These are phyloP conservation scores for Firmiana major DNA, from an alignment of 345 rosid genomes.

Conservation along the genomic window DNA sequence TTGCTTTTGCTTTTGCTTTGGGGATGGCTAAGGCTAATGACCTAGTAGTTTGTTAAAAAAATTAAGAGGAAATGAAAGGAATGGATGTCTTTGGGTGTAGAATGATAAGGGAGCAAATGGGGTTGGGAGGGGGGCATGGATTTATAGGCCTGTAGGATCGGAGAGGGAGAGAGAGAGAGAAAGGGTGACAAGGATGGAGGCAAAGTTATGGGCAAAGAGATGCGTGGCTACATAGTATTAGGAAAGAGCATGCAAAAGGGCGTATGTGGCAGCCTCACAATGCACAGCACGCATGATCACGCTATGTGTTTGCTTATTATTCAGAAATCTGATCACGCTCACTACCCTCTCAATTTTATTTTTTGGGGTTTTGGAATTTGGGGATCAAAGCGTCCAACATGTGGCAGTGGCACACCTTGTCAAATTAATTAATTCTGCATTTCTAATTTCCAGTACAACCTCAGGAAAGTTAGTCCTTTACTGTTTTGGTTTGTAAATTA, in stretches of 20 bases:
- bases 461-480: too few species aligned
- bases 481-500: too few species aligned
- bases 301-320: conserved; percentile 24
- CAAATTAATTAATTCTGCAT: neutral
- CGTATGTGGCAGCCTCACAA: conserved; percentile 39
- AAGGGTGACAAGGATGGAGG: neutral
- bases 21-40: neutral
- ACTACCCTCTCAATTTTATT: neutral
- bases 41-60: neutral
- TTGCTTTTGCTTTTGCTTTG: neutral
- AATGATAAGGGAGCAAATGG: conserved; percentile 13
- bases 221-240: conserved; percentile 50
- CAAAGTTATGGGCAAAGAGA: conserved; percentile 15
- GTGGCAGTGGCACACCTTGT: neutral
- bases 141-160: conserved; percentile 13
- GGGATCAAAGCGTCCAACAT: neutral
- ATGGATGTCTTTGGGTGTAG: neutral
- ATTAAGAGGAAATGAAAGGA: neutral
- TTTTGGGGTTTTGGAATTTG: neutral
- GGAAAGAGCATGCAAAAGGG: conserved; percentile 49
- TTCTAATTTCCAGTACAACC: too few species aligned
- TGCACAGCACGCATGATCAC: conserved; percentile 18
- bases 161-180: neutral
- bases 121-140: neutral
- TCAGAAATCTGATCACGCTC: neutral